Evolutionary conservation across 305 asterid species (phyloP), one percentile per base, ranked within the genome.

Genomic region (Fraxinus sp.): DNA sequence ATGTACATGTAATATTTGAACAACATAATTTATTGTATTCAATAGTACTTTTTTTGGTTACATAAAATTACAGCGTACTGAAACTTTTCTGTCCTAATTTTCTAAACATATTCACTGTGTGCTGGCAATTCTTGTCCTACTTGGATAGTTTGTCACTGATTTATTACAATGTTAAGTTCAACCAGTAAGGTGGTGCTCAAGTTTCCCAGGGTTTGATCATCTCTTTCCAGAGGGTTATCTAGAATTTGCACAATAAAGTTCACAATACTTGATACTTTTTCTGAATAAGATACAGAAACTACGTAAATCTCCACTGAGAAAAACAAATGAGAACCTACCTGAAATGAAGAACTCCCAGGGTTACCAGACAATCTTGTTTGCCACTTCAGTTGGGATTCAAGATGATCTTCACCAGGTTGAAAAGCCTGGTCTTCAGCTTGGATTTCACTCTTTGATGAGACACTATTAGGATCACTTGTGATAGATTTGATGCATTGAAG

Each of bases 311-410:
- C 49, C 85, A 64, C 64, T 68, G 75, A 64, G 37, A 75, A 71
- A 71, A 30, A 32, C 20, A 71, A 30, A 30, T 33, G 57, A 80
- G 74, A 62, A 80, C 92, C 82, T 77, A 87, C 97, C 89, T 90
- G 85, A 52, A 84, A 83, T 46, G 91, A 81, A 78, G 89, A 84
- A 84, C 24, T 78, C 74, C 89, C 85, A 13, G 91, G 86, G 49
- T 77, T 83, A 82, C 83, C 85, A 3, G 88, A 84, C 77, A 84
- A 18, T 79, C 39, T 74, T 70, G 72, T 85, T 79, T 80, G 64
- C 24, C 43, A 81, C 83, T 55, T 80, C 30, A 79, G 35, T 83
- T 75, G 87, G 83, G 80, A 75, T 46, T 57, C 75, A 55, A 55
- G 77, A 13, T 28, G 79, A 83, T 81, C 85, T 75, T 81, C 80